Evolutionary conservation across 192 early-diverging fungal genomes (phyloP).

Genomic region (Hyaloraphidium curvatum): DNA sequence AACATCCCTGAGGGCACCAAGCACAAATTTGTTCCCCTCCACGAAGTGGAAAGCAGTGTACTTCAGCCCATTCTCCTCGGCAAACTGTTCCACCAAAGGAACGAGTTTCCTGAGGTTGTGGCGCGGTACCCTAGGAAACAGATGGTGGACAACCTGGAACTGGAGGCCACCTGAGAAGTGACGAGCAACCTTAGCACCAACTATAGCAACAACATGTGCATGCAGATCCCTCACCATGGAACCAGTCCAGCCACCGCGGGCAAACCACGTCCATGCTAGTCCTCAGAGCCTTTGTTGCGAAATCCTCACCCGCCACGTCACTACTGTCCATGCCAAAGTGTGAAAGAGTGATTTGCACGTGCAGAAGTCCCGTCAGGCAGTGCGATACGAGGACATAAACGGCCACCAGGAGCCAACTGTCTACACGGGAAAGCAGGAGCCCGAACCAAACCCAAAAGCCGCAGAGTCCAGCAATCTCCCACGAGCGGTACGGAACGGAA

Average conservation of each 20-base stretch:
- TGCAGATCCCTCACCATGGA: constrained; percentile 95
- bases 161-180: constrained; percentile 5
- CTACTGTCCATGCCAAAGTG: constrained; percentile 84
- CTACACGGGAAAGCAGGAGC: constrained; percentile 43
- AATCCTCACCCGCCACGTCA: constrained; percentile 44
- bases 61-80: constrained; percentile 45
- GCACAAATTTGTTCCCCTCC: constrained; percentile 59
- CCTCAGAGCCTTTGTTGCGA: constrained; percentile 64
- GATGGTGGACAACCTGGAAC: constrained; percentile 89
- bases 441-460: constrained; percentile 68
- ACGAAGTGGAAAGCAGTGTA: constrained; percentile 66
- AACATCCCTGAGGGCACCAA: constrained; percentile 50
- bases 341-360: constrained; percentile 88
- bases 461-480: constrained; percentile 54
- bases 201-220: constrained; percentile 6
- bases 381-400: constrained; percentile 61
- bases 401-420: constrained; percentile 36
- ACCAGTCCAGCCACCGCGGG: constrained; percentile 83
- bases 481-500: constrained; percentile 45
- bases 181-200: neutral
- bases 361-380: constrained; percentile 62
- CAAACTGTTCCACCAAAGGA: constrained; percentile 54
- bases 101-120: constrained; percentile 60
- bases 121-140: constrained; percentile 82
- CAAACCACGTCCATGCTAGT: constrained; percentile 96